phyloP scores from a whole-genome alignment of 2,329 filamentous ascomycete genomes.

The Aspergillus sp. region DNA sequence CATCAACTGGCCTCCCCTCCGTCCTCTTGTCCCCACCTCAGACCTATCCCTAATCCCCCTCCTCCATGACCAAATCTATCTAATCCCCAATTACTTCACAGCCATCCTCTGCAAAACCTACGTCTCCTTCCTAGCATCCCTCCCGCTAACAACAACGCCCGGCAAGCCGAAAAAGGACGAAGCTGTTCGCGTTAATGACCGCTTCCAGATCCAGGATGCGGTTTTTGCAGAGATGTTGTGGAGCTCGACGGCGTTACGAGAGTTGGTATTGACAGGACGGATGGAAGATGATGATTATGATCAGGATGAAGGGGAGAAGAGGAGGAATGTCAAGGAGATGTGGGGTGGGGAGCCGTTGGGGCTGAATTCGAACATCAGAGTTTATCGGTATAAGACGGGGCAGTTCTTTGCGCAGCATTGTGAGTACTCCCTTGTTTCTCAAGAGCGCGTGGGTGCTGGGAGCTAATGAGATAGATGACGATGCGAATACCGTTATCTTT shows the following conservation, averaged over 20 bases:
- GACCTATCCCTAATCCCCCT: slow-evolving; percentile 56
- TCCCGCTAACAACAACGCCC: slow-evolving; percentile 72
- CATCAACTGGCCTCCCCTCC: slow-evolving; percentile 65
- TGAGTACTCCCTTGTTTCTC: slow-evolving; percentile 42
- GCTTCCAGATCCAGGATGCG: slow-evolving; percentile 73
- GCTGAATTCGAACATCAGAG: slow-evolving; percentile 77
- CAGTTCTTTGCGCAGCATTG: slow-evolving; percentile 93
- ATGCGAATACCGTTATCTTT: slow-evolving; percentile 67
- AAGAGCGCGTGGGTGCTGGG: neutral
- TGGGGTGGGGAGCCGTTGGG: slow-evolving; percentile 83
- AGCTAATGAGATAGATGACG: slow-evolving; percentile 60
- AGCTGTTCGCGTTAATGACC: slow-evolving; percentile 79
- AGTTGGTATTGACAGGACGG: slow-evolving; percentile 43
- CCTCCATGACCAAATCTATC: slow-evolving; percentile 61
- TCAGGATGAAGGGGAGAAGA: slow-evolving; percentile 13
- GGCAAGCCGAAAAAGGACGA: slow-evolving; percentile 71
- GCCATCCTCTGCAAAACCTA: slow-evolving; percentile 68
- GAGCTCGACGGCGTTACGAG: slow-evolving; percentile 66
- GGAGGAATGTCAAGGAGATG: slow-evolving; percentile 27
- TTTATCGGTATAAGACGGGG: slow-evolving; percentile 78
- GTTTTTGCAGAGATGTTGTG: slow-evolving; percentile 69
- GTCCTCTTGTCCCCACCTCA: slow-evolving; percentile 59
- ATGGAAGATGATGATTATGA: slow-evolving; percentile 17
- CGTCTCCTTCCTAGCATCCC: slow-evolving; percentile 61
- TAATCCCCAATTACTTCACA: slow-evolving; percentile 69